These are phyloP conservation scores for Pelargonium myrrhifolium DNA, from an alignment of 441 rosid species.

Conservation along the genomic window DNA sequence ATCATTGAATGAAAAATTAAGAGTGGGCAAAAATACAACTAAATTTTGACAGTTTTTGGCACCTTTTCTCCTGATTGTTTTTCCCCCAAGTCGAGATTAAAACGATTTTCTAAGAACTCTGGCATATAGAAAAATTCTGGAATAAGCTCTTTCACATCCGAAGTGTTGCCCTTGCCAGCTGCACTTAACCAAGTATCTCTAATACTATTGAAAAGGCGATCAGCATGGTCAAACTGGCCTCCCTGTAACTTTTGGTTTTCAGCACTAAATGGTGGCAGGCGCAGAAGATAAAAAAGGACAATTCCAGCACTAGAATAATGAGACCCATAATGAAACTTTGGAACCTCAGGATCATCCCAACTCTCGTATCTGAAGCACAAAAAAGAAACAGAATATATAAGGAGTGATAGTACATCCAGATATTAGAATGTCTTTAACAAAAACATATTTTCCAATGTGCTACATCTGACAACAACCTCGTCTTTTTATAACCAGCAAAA, in stretches of 20 bases:
- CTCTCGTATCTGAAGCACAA: constrained; percentile 74
- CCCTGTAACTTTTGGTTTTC: constrained; percentile 99
- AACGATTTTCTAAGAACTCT: constrained; percentile 83
- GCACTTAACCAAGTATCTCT: constrained; percentile 99
- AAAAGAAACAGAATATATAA: constrained; percentile 13
- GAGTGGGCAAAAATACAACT: neutral
- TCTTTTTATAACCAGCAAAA: neutral
- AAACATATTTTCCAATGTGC: constrained; percentile 5
- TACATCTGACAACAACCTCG: constrained; percentile 1
- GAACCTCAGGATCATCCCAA: constrained; percentile 99
- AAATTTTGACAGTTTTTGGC: no score
- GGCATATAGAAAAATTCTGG: constrained; percentile 99
- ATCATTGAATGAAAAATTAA: constrained; percentile 13
- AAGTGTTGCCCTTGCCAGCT: constrained; percentile 96
- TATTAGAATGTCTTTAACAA: constrained; percentile 5
- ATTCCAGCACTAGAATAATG: constrained; percentile 99
- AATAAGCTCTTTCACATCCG: constrained; percentile 98
- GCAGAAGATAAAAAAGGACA: constrained; percentile 97
- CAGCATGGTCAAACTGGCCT: constrained; percentile 99
- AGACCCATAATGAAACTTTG: constrained; percentile 99
- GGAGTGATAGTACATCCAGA: neutral
- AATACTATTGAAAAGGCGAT: constrained; percentile 91
- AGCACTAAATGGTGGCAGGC: constrained; percentile 93
- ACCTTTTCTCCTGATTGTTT: constrained; percentile 99
- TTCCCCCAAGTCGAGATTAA: constrained; percentile 90